Percentiles rank a stretch among this genome's conserved stretches.
Conservation (phyloP, 2,329 filamentous ascomycete genomes). For the Fusarium liriodendri region DNA sequence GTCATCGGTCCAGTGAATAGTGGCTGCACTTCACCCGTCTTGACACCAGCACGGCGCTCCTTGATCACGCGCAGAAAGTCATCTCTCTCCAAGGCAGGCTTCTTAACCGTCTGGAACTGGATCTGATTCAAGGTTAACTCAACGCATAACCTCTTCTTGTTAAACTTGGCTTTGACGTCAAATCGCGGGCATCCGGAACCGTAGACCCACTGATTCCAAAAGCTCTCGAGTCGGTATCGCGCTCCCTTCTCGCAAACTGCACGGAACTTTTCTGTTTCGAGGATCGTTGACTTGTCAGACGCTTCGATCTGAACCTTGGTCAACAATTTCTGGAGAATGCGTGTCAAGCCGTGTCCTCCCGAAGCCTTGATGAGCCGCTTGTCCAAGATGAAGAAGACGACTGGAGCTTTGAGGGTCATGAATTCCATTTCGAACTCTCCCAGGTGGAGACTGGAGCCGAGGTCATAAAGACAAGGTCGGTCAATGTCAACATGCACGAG, state of each 20-base stretch:
- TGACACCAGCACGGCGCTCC: slow-evolving; percentile 78
- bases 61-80: slow-evolving; percentile 88
- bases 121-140: slow-evolving; percentile 90
- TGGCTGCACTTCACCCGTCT: slow-evolving; percentile 76
- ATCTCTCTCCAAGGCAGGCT: slow-evolving; percentile 70
- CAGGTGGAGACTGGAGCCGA: slow-evolving; percentile 81
- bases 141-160: slow-evolving; percentile 96
- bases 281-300: slow-evolving; percentile 73
- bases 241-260: slow-evolving; percentile 88
- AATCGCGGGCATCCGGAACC: slow-evolving; percentile 91
- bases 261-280: slow-evolving; percentile 81
- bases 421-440: slow-evolving; percentile 91
- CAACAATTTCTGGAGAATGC: slow-evolving; percentile 87
- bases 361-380: slow-evolving; percentile 90
- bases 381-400: slow-evolving; percentile 94
- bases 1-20: slow-evolving; percentile 97
- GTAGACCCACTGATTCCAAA: slow-evolving; percentile 94
- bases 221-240: slow-evolving; percentile 86
- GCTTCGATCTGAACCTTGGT: slow-evolving; percentile 80
- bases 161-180: slow-evolving; percentile 88
- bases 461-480: slow-evolving; percentile 83
- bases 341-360: slow-evolving; percentile 81
- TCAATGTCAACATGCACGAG: slow-evolving; percentile 85
- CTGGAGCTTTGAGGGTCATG: slow-evolving; percentile 87
- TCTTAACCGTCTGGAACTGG: slow-evolving; percentile 61